Evolutionary conservation across 495 filamentous ascomycete species (phyloP).

Genomic region (Opeltia flavorubescens): DNA sequence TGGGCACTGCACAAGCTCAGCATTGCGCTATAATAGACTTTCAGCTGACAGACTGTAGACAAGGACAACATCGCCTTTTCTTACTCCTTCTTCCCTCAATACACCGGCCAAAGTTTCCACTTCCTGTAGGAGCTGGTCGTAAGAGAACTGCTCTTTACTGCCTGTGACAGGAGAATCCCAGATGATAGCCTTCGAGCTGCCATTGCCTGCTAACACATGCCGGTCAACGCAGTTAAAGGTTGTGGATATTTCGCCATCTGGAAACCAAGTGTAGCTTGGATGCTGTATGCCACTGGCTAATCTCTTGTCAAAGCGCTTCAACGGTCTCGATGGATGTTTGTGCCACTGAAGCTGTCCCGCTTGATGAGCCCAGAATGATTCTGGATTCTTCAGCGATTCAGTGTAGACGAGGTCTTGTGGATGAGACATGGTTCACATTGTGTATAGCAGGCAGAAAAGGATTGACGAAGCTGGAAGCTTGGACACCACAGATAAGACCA

Average conservation of each 20-base stretch:
- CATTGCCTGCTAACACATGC: constrained; percentile 64
- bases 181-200: constrained; percentile 58
- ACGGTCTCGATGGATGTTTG: constrained; percentile 40
- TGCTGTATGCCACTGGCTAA: constrained; percentile 35
- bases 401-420: constrained; percentile 28
- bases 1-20: constrained; percentile 53
- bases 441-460: too few relatives aligned
- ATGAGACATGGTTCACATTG: constrained; percentile 21
- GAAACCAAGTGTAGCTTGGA: constrained; percentile 74
- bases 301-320: constrained; percentile 30
- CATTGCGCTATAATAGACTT: neutral
- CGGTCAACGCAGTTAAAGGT: constrained; percentile 84
- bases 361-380: constrained; percentile 65
- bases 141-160: constrained; percentile 57
- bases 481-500: too few relatives aligned
- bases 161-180: constrained; percentile 81
- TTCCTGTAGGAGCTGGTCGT: constrained; percentile 62
- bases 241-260: constrained; percentile 77
- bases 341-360: constrained; percentile 70
- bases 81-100: constrained; percentile 67
- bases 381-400: constrained; percentile 37
- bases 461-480: too few relatives aligned
- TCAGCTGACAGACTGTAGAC: constrained; percentile 58
- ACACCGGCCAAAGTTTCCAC: constrained; percentile 76
- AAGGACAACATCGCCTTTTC: constrained; percentile 78